phyloP scores from a whole-genome alignment of 192 early-diverging fungal species.

The Martensiomyces pterosporus region DNA sequence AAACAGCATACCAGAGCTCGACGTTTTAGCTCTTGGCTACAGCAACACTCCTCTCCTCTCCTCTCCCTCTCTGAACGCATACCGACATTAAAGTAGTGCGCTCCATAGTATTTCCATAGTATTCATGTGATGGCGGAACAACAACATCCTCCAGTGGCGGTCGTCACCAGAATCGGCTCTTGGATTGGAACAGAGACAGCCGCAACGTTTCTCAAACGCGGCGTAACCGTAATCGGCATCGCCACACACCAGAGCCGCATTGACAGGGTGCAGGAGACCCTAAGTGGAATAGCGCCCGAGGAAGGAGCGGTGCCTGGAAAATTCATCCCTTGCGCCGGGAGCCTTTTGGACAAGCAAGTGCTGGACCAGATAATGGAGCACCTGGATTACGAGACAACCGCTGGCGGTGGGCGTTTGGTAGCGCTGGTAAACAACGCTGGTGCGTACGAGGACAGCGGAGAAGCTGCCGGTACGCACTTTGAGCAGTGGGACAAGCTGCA shows the following conservation, averaged over 20 bases:
- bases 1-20: too few relatives aligned
- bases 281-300: too few relatives aligned
- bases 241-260: conserved; percentile 13
- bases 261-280: conserved; percentile 1
- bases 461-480: conserved; percentile 2
- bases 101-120: too few relatives aligned
- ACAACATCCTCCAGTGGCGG: conserved; percentile 10
- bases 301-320: neutral
- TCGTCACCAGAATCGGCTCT: conserved; percentile 22
- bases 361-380: conserved; percentile 8
- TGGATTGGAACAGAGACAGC: conserved; percentile 27
- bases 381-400: neutral
- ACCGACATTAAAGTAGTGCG: too few relatives aligned
- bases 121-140: too few relatives aligned
- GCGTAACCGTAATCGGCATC: conserved; percentile 22
- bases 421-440: conserved; percentile 25
- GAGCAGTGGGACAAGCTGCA: conserved; percentile 28
- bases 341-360: neutral
- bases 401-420: conserved; percentile 2
- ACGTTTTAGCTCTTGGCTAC: too few relatives aligned
- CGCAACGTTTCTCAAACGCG: conserved; percentile 11
- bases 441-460: conserved; percentile 6
- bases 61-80: too few relatives aligned
- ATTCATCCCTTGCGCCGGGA: conserved; percentile 19
- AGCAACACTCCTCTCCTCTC: too few relatives aligned